phyloP scores from a whole-genome alignment of 345 rosid species.

The Stellera chamaejasme region DNA sequence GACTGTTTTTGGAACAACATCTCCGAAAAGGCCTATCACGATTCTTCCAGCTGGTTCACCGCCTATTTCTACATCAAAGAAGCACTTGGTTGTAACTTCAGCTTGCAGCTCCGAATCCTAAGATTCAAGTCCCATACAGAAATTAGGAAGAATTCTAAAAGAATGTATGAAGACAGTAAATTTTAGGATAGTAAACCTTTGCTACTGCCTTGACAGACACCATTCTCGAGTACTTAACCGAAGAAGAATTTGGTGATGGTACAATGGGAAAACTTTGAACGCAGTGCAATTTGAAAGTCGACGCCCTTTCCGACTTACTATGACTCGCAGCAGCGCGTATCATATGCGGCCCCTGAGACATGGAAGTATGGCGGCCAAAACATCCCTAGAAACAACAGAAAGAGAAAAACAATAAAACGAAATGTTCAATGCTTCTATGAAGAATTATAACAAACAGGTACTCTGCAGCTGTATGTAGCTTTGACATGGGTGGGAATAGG shows the following conservation, averaged over 20 bases:
- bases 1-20: conserved; percentile 68
- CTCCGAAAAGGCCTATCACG: conserved; percentile 80
- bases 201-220: conserved; percentile 41
- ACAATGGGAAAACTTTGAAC: conserved; percentile 27
- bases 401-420: no score
- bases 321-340: conserved; percentile 14
- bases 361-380: conserved; percentile 13
- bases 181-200: conserved; percentile 18
- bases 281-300: conserved; percentile 43
- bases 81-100: conserved; percentile 68
- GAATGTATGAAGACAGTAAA: not conserved
- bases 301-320: conserved; percentile 22
- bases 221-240: conserved; percentile 31
- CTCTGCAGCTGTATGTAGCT: no score
- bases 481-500: no score
- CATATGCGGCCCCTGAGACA: conserved; percentile 19
- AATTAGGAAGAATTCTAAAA: no score
- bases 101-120: conserved; percentile 71
- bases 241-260: conserved; percentile 29
- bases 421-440: no score
- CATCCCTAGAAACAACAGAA: conserved; percentile 22
- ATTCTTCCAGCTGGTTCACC: conserved; percentile 75
- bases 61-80: conserved; percentile 86
- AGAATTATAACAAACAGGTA: no score
- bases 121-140: not conserved